Conservation (phyloP, 345 rosid species). For the Arabidopsis thaliana region DNA sequence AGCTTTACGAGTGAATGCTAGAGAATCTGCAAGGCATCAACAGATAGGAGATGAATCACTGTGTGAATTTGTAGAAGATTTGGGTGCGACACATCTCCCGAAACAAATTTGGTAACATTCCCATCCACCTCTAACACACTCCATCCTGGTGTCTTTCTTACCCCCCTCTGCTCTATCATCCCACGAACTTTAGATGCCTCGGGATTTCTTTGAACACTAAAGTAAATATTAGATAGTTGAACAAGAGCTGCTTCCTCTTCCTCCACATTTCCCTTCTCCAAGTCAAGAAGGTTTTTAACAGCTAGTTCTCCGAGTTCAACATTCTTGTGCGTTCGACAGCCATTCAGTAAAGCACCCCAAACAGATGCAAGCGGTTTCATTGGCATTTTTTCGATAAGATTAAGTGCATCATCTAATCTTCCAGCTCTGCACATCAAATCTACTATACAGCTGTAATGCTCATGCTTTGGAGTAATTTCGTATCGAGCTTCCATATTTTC, state of each 20-base stretch:
- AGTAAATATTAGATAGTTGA: slow-evolving; percentile 59
- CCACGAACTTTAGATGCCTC: slow-evolving; percentile 55
- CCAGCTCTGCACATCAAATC: slow-evolving; percentile 68
- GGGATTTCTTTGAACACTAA: slow-evolving; percentile 40
- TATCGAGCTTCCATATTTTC: slow-evolving; percentile 52
- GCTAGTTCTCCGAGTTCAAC: slow-evolving; percentile 64
- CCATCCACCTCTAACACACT: slow-evolving; percentile 65
- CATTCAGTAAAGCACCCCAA: slow-evolving; percentile 65
- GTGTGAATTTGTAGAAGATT: slow-evolving; percentile 49
- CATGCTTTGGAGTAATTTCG: slow-evolving; percentile 56
- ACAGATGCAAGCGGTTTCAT: slow-evolving; percentile 67
- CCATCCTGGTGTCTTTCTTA: slow-evolving; percentile 62
- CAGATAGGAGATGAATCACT: slow-evolving; percentile 44
- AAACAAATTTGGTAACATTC: slow-evolving; percentile 51
- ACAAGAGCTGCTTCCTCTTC: slow-evolving; percentile 69
- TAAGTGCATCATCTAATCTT: slow-evolving; percentile 54
- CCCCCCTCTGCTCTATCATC: slow-evolving; percentile 53
- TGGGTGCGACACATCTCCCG: slow-evolving; percentile 59
- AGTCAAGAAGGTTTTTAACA: slow-evolving; percentile 51
- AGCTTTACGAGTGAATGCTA: slow-evolving; percentile 20
- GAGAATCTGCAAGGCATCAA: slow-evolving; percentile 40
- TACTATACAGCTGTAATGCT: slow-evolving; percentile 67
- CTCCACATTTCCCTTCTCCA: slow-evolving; percentile 50
- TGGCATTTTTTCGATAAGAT: slow-evolving; percentile 58
- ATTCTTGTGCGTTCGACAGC: slow-evolving; percentile 63